phyloP scores from a whole-genome alignment of 2,329 filamentous ascomycete species.

The Ceratocystis alfenasii region DNA sequence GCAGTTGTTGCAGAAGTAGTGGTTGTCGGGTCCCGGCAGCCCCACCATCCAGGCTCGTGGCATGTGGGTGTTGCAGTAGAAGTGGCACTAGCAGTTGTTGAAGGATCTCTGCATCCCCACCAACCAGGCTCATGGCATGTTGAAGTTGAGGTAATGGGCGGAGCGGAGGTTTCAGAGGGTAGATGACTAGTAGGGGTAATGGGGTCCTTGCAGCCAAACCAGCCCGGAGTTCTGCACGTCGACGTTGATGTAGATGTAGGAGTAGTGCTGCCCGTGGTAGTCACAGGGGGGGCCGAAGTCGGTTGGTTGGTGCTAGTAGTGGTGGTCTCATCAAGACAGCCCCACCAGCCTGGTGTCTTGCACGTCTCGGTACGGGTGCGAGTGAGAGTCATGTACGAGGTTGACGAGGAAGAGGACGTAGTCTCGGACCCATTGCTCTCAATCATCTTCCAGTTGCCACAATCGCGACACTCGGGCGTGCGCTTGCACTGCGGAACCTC shows the following conservation, averaged over 20 bases:
- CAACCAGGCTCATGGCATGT: slow-evolving; percentile 22
- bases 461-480: slow-evolving; percentile 76
- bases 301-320: slow-evolving; percentile 28
- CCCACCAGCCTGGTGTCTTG: slow-evolving; percentile 88
- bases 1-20: slow-evolving; percentile 28
- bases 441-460: slow-evolving; percentile 87
- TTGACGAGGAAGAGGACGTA: slow-evolving; percentile 48
- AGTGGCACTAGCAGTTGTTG: slow-evolving; percentile 30
- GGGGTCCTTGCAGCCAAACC: slow-evolving; percentile 52
- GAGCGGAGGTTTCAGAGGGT: slow-evolving; percentile 27
- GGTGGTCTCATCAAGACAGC: slow-evolving; percentile 56
- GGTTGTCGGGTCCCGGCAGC: slow-evolving; percentile 42
- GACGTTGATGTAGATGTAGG: slow-evolving; percentile 39
- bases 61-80: slow-evolving; percentile 43
- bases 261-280: slow-evolving; percentile 28
- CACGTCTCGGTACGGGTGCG: slow-evolving; percentile 78
- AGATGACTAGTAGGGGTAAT: slow-evolving; percentile 31
- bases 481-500: slow-evolving; percentile 62
- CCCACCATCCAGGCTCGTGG: slow-evolving; percentile 53
- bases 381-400: slow-evolving; percentile 35
- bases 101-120: slow-evolving; percentile 25
- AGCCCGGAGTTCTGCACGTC: slow-evolving; percentile 51
- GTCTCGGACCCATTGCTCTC: slow-evolving; percentile 78
- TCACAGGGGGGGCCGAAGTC: slow-evolving; percentile 27
- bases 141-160: slow-evolving; percentile 25